Percentiles rank a stretch among this genome's conserved stretches.
Evolutionary conservation across 306 rosid species (phyloP).

Genomic region (Sophora flavescens): DNA sequence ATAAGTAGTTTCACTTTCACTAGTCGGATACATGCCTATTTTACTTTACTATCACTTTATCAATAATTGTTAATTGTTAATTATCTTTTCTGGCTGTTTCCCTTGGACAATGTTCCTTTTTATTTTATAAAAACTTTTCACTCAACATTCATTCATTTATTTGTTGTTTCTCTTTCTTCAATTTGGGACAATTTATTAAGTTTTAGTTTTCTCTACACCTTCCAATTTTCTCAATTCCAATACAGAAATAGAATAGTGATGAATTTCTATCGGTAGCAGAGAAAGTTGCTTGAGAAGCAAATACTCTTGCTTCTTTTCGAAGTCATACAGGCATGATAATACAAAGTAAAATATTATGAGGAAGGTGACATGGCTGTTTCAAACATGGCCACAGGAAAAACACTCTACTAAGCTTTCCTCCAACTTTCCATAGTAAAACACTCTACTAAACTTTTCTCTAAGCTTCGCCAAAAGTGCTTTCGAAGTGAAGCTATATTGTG

Average conservation of each 20-base stretch:
- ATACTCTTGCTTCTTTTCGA: constrained; percentile 47
- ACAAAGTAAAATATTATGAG: constrained; percentile 12
- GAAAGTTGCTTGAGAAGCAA: constrained; percentile 51
- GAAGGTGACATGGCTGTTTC: constrained; percentile 25
- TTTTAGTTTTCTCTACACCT: constrained; percentile 7
- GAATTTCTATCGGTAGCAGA: constrained; percentile 32
- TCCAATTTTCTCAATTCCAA: constrained; percentile 34
- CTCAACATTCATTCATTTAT: neutral
- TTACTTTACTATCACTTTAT: constrained; percentile 30
- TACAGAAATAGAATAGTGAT: constrained; percentile 31
- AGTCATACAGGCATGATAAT: constrained; percentile 43
- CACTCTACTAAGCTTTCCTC: neutral
- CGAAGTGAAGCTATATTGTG: no score
- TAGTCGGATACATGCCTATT: constrained; percentile 24
- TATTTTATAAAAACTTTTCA: neutral
- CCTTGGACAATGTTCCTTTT: constrained; percentile 38
- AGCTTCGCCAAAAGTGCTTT: no score
- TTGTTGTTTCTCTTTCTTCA: neutral
- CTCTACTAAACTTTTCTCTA: no score
- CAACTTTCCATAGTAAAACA: neutral
- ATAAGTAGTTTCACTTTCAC: constrained; percentile 25
- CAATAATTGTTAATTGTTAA: constrained; percentile 41
- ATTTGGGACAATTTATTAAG: constrained; percentile 6
- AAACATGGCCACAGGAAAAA: constrained; percentile 22
- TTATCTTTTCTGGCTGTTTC: constrained; percentile 33